Evolutionary conservation across 768 basidiomycete species (phyloP), one percentile per base, ranked within the genome.

Genomic region (Agrocybe chaxingu): DNA sequence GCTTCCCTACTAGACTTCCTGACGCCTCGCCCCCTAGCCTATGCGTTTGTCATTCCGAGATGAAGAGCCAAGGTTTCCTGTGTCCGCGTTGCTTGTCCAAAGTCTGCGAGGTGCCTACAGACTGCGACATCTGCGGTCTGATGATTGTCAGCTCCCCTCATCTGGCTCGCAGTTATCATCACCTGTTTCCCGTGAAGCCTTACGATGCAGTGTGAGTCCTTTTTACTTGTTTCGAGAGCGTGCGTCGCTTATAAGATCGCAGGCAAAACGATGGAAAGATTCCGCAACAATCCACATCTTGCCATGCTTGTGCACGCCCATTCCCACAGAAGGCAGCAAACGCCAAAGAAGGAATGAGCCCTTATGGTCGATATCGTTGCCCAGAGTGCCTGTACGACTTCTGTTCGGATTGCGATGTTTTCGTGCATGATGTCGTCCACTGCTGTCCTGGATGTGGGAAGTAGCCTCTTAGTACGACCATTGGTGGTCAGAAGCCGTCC

Each of bases 111-210:
- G 92, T 98, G 4, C 97, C 97, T 34, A 98, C 96, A 7, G 97
- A 98, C 64, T 99, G 97, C 64, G 89, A 95, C 66, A 87, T 98
- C 31, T 99, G 97, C 59, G 92, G 92, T 7, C 72, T 99, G 57
- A 97, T 98, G 89, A 92, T 99, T 57, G 97, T 99, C 54, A 94
- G 90, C 67, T 93, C 93, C 44, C 96, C 97, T 10, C 97, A 98
- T 74, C 77, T 99, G 48, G 97, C 97, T 33, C 76, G 97, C 59
- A 98, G 95, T 62, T 96, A 95, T 64, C 89, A 94, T 57, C 94
- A 95, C 64, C 66, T 99, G 38, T 98, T 99, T 67, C 97, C 97
- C 0, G 97, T 98, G 36, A 91, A 89, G 59, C 76, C 84, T 2
- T 98, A 89, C 66, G 71, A 78, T 47, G 76, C 88, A 12, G 82